Base-by-base conservation (phyloP, 78 protist species). In the Dictyostelium brefeldianum region DNA sequence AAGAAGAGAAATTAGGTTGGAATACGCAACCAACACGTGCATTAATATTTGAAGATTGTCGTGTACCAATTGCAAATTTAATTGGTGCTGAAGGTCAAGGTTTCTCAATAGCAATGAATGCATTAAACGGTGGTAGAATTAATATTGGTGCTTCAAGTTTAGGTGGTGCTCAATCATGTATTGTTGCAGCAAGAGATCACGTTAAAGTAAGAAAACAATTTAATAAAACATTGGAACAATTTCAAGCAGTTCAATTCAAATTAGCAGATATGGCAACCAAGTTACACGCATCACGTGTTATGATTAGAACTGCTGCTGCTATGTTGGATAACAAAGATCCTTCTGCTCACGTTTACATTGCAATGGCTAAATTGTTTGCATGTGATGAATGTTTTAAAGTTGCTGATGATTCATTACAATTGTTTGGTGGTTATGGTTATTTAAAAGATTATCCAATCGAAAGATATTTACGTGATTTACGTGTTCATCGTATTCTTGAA, bases 401-500 rank as follows among this genome's bases (percentile, higher is more conserved):
- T 0, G 80, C 95, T 59, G 97, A 98, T 69, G 82, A 91, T n/a
- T 82, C 99, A 2, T 92, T 98, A 31, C 99, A 98, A 89, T 12
- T 97, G 8, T 95, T 89, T 41, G 99, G 99, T 25, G 99, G 99
- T 36, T 97, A 97, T 89, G 99, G 99, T 11, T 98, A 98, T 87
- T 91, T 97, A 18, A 91, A 95, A 69, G 98, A 97, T 74, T 98
- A 97, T 81, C 91, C 78, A 20, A 80, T 96, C 36, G 98, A 98
- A 73, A 85, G 98, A 75, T 97, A 46, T 70, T 94, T 98, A 29
- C 96, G 99, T 54, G 99, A 98, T 80, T 17, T 81, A 22, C 95
- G 99, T 18, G 99, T 98, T n/a, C 98, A 98, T 80, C 93, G 96
- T 74, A 98, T 98, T 64, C 80, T 98, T 22, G 99, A 98, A 78